Evolutionary conservation across 1,284 basidiomycete genomes (phyloP).

Genomic region (Trametes pubescens): DNA sequence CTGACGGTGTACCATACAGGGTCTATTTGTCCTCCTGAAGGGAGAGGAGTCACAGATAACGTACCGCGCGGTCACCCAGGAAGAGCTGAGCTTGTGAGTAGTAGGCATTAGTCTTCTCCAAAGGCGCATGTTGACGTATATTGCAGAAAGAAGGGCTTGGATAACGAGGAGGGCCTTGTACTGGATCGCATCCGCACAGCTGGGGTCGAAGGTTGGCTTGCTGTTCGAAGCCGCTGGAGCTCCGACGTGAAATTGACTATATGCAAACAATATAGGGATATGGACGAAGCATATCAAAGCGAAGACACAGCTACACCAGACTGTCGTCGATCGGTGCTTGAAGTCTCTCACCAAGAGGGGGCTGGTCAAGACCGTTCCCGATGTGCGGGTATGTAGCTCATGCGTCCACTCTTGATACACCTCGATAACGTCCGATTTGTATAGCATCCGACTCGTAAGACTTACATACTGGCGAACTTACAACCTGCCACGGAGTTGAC

Average conservation of each 20-base stretch:
- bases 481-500: conserved; percentile 87
- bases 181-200: conserved; percentile 79
- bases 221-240: not conserved
- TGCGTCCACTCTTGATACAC: too few species aligned
- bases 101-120: conserved; percentile 3
- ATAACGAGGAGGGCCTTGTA: conserved; percentile 79
- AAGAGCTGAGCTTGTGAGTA: conserved; percentile 79
- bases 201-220: conserved; percentile 70
- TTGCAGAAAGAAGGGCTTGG: conserved; percentile 75
- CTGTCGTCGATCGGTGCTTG: conserved; percentile 84
- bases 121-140: not conserved
- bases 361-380: conserved; percentile 85
- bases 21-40: conserved; percentile 69
- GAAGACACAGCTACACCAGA: conserved; percentile 89
- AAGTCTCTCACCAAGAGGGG: conserved; percentile 86
- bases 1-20: conserved; percentile 42
- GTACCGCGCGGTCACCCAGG: conserved; percentile 78
- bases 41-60: conserved; percentile 64
- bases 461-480: conserved; percentile 89
- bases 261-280: conserved; percentile 66
- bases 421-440: not conserved
- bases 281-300: conserved; percentile 93
- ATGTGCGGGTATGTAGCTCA: conserved; percentile 59
- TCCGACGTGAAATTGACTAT: not conserved
- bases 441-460: conserved; percentile 87